Evolutionary conservation across 192 early-diverging fungal species (phyloP).

Genomic region (Coemansia sp.): DNA sequence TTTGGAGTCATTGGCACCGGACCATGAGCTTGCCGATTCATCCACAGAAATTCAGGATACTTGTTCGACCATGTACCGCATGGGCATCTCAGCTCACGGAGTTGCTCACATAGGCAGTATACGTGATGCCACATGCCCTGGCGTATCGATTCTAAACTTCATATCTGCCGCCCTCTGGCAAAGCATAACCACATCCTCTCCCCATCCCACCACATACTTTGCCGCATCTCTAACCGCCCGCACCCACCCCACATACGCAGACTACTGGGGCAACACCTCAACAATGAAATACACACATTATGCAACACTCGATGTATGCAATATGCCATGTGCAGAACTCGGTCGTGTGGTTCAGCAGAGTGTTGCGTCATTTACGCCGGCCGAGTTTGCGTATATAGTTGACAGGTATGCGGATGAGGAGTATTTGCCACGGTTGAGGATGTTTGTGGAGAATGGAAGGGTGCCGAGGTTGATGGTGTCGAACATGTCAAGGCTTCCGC

Average conservation of each 20-base stretch:
- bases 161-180: conserved; percentile 27
- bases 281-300: conserved; percentile 15
- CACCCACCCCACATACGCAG: background rate
- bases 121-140: background rate
- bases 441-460: conserved; percentile 3
- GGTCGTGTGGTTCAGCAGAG: conserved; percentile 9
- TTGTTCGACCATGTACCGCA: conserved; percentile 1
- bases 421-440: background rate
- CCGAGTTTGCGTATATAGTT: conserved; percentile 19
- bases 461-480: conserved; percentile 8
- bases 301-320: background rate
- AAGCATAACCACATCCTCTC: background rate
- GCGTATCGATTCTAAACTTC: conserved; percentile 18
- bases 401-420: background rate
- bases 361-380: conserved; percentile 4
- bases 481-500: conserved; percentile 17
- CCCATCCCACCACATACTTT: conserved; percentile 10
- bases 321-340: background rate
- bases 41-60: no score
- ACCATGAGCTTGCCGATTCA: no score
- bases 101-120: background rate
- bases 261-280: conserved; percentile 25
- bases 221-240: conserved; percentile 23
- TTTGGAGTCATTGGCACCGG: background rate
- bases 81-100: background rate